A percentile compares a stretch with the other conserved stretches of the same genome.
Evolutionary conservation across 2,329 filamentous ascomycete genomes (phyloP).

Genomic region (Penicillium janthinellum): DNA sequence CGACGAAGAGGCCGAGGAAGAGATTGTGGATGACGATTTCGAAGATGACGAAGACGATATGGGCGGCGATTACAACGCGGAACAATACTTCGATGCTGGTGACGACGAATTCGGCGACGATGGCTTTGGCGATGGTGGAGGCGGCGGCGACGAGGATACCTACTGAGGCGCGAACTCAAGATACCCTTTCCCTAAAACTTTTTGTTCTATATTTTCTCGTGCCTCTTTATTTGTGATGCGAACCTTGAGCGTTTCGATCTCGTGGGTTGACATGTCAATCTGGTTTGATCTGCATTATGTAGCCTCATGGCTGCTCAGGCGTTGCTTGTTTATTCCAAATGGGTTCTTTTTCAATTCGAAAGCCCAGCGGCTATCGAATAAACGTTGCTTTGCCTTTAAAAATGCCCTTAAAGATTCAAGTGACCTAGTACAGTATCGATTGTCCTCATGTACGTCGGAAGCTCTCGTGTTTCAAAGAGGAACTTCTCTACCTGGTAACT

Average conservation of each 20-base stretch:
- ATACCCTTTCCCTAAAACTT: constrained; percentile 31
- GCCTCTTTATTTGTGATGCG: constrained; percentile 2
- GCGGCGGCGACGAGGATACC: constrained; percentile 53
- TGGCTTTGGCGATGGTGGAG: constrained; percentile 58
- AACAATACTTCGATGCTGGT: constrained; percentile 65
- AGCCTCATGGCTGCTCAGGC: constrained; percentile 1
- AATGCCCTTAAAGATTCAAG: neutral
- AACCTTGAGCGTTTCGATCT: constrained; percentile 35
- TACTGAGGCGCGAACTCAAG: constrained; percentile 34
- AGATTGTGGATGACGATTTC: constrained; percentile 61
- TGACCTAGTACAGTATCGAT: neutral
- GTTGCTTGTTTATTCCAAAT: neutral
- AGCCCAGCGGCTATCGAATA: neutral
- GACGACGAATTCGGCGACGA: constrained; percentile 58
- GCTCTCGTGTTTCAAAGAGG: too few relatives aligned
- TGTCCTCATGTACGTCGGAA: too few relatives aligned
- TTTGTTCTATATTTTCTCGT: constrained; percentile 15
- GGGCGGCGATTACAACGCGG: constrained; percentile 64
- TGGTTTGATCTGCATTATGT: constrained; percentile 14
- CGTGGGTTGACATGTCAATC: neutral
- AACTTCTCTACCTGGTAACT: too few relatives aligned
- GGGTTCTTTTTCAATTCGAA: neutral
- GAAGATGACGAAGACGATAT: constrained; percentile 62
- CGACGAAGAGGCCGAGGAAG: constrained; percentile 54
- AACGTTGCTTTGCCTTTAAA: neutral